Evolutionary conservation across 768 basidiomycete genomes (phyloP).

Genomic region (Leccinum aurantiacum): DNA sequence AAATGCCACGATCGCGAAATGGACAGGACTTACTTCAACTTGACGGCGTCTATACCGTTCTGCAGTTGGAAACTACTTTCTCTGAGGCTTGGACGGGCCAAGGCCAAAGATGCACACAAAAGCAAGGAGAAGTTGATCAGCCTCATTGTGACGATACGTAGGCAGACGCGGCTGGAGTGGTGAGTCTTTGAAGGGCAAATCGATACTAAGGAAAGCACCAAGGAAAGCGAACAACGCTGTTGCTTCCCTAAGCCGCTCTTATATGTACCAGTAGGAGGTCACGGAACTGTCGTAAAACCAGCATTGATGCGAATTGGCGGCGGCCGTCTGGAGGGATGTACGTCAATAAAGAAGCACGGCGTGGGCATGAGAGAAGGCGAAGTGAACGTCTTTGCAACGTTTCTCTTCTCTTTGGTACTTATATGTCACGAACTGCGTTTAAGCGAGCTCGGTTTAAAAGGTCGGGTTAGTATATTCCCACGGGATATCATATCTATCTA

Average conservation of each 20-base stretch:
- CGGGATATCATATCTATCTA: neutral
- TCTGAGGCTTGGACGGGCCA: constrained; percentile 38
- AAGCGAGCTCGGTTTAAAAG: no score
- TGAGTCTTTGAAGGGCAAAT: neutral
- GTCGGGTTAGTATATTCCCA: no score
- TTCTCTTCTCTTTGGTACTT: no score
- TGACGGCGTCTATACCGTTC: constrained; percentile 44
- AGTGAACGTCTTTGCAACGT: no score
- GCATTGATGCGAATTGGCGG: neutral
- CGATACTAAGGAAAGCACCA: neutral
- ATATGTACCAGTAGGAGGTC: neutral
- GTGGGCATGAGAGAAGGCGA: neutral
- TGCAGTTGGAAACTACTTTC: constrained; percentile 35
- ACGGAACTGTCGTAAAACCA: neutral
- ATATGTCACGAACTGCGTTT: no score
- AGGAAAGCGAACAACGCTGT: neutral
- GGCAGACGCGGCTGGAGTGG: neutral
- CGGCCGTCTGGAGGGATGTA: neutral
- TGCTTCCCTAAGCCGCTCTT: neutral
- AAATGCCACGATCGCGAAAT: constrained; percentile 48
- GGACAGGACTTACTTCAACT: constrained; percentile 41
- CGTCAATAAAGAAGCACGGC: neutral
- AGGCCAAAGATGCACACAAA: constrained; percentile 27
- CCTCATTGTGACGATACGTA: neutral
- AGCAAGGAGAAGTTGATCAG: constrained; percentile 2